Conservation (phyloP, 163 green algal species). For the Chlorella variabilis region DNA sequence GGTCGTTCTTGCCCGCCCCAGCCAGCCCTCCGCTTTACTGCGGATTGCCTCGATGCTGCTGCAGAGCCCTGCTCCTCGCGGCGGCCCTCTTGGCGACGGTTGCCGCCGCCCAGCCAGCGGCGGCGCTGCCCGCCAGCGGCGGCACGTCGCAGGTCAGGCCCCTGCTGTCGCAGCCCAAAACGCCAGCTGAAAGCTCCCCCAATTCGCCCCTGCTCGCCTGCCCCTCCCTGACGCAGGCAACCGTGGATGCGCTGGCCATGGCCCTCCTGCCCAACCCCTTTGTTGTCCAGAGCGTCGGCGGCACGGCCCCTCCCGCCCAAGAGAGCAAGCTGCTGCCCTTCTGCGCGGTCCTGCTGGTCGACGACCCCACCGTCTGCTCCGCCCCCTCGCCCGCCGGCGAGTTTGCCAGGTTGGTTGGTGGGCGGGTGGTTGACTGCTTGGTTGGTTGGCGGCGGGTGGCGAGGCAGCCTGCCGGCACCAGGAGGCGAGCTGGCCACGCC, state of each 20-base stretch:
- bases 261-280: slow-evolving; percentile 11
- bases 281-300: not conserved
- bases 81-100: not conserved
- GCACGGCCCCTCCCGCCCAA: not conserved
- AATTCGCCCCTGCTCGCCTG: too few relatives aligned
- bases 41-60: not conserved
- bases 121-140: not conserved
- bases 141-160: too few relatives aligned
- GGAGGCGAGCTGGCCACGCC: too few relatives aligned
- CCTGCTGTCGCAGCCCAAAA: too few relatives aligned
- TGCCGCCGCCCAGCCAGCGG: not conserved
- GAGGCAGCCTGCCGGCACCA: too few relatives aligned
- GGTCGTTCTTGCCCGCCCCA: not conserved
- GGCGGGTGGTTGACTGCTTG: too few relatives aligned
- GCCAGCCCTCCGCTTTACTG: not conserved
- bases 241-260: not conserved
- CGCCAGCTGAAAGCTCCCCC: too few relatives aligned
- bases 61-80: not conserved
- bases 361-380: not conserved
- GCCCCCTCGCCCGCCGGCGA: not conserved
- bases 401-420: slow-evolving; percentile 17
- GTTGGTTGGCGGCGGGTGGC: not conserved
- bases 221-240: too few relatives aligned
- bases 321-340: slow-evolving; percentile 7
- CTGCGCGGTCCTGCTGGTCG: not conserved